phyloP scores from a whole-genome alignment of 2,329 filamentous ascomycete genomes.

The Penicillium thymicola region DNA sequence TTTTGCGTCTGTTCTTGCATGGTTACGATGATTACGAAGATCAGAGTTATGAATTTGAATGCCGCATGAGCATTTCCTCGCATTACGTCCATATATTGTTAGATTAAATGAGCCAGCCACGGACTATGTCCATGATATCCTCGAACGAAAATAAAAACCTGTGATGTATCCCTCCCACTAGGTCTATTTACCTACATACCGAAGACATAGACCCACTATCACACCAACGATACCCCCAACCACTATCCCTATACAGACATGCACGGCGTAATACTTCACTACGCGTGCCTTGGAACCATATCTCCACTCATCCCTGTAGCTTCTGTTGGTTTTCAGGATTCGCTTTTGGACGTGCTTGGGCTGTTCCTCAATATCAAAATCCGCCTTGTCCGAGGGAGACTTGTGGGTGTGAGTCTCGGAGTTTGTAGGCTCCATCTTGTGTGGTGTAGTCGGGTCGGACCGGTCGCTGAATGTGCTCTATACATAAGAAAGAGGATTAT shows the following conservation, averaged over 20 bases:
- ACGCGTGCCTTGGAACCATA: background rate
- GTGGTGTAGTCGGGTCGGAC: no score
- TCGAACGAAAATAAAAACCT: background rate
- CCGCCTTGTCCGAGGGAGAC: background rate
- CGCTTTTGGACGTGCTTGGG: background rate
- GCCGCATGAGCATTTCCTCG: background rate
- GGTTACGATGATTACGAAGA: constrained; percentile 2
- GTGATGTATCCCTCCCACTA: background rate
- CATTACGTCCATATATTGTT: background rate
- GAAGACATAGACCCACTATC: background rate
- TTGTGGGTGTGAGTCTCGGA: background rate
- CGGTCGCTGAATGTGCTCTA: background rate
- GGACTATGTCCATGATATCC: background rate
- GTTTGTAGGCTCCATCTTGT: background rate
- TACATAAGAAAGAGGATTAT: background rate
- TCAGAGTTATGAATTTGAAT: constrained; percentile 4
- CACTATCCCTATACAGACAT: background rate
- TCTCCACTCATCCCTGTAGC: background rate
- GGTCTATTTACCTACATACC: background rate
- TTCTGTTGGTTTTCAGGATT: background rate
- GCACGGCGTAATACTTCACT: background rate
- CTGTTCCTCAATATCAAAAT: background rate
- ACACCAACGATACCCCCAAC: background rate
- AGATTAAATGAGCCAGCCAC: background rate
- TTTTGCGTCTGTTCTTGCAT: background rate